These are phyloP conservation scores for Talaromyces proteolyticus DNA, from an alignment of 495 filamentous ascomycete genomes.

Conservation along the genomic window DNA sequence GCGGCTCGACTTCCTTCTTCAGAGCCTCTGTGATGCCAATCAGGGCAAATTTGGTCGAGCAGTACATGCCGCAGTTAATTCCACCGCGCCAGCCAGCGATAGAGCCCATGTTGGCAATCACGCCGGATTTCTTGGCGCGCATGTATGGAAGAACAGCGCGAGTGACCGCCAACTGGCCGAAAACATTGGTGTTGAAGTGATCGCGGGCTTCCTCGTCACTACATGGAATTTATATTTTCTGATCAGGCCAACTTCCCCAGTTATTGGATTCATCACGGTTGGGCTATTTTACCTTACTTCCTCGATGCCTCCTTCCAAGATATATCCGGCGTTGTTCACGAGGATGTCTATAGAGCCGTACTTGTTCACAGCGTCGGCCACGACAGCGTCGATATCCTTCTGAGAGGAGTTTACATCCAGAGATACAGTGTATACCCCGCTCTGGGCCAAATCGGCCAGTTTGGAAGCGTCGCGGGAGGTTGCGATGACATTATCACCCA, in stretches of 20 bases:
- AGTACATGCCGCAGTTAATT: slow-evolving; percentile 29
- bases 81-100: slow-evolving; percentile 15
- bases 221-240: slow-evolving; percentile 25
- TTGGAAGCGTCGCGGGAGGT: slow-evolving; percentile 42
- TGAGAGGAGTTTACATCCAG: background rate
- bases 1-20: slow-evolving; percentile 37
- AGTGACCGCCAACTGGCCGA: slow-evolving; percentile 34
- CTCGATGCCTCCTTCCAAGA: slow-evolving; percentile 29
- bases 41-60: slow-evolving; percentile 38
- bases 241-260: no score
- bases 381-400: background rate
- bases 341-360: slow-evolving; percentile 42
- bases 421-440: slow-evolving; percentile 11
- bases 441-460: slow-evolving; percentile 32
- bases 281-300: slow-evolving; percentile 21
- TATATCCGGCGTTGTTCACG: slow-evolving; percentile 53
- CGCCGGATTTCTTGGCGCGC: slow-evolving; percentile 33
- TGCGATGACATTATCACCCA: slow-evolving; percentile 48
- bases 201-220: slow-evolving; percentile 14
- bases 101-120: slow-evolving; percentile 32
- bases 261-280: no score
- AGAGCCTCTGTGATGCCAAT: slow-evolving; percentile 31
- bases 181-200: slow-evolving; percentile 7
- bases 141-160: slow-evolving; percentile 43
- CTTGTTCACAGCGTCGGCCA: background rate